phyloP scores from a whole-genome alignment of 192 early-diverging fungal species.

The Jimgerdemannia flammicorona region DNA sequence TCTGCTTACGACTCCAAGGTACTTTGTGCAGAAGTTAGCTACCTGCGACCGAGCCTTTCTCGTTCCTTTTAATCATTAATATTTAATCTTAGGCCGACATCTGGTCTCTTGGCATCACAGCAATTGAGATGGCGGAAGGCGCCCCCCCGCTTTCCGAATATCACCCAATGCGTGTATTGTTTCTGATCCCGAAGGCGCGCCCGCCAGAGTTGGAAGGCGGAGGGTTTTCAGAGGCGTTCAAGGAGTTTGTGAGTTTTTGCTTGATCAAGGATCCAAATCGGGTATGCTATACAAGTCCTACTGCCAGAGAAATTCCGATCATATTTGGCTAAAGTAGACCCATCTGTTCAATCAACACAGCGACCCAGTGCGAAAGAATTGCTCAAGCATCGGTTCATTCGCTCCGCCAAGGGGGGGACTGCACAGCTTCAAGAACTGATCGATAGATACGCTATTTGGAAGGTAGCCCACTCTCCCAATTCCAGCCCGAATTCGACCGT shows the following conservation, averaged over 20 bases:
- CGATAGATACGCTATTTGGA: constrained; percentile 62
- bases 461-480: background rate
- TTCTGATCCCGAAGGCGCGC: constrained; percentile 88
- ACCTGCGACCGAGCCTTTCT: no score
- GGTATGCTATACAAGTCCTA: constrained; percentile 33
- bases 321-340: background rate
- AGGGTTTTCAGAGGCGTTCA: constrained; percentile 76
- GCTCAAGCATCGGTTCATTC: constrained; percentile 84
- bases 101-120: constrained; percentile 97
- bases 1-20: constrained; percentile 89
- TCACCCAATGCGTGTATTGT: constrained; percentile 94
- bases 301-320: no score
- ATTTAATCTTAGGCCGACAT: constrained; percentile 76
- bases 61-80: background rate
- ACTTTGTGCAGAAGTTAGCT: constrained; percentile 5
- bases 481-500: no score
- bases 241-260: constrained; percentile 86
- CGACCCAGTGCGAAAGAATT: constrained; percentile 86
- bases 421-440: constrained; percentile 83
- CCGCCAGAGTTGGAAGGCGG: constrained; percentile 77
- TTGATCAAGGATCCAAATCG: constrained; percentile 79
- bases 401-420: constrained; percentile 71
- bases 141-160: constrained; percentile 90
- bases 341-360: constrained; percentile 44
- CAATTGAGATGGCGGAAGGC: constrained; percentile 93